phyloP scores from a whole-genome alignment of 176 grass and related monocot species.

The Oryza australiensis region DNA sequence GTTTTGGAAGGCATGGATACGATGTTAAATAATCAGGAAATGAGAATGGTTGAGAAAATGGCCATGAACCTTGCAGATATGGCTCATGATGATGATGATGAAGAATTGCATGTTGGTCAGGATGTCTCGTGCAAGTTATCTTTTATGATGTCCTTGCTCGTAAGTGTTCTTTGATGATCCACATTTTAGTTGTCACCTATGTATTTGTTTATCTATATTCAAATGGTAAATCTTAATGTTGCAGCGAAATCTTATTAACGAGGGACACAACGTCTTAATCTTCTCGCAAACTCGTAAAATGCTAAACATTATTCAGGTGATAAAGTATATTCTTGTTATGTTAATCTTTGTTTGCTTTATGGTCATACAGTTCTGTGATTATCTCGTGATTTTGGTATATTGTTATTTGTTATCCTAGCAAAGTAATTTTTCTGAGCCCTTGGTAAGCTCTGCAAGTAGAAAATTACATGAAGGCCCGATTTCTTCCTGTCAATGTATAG shows the following conservation, averaged over 20 bases:
- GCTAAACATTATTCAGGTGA: slow-evolving; percentile 77
- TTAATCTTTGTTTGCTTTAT: slow-evolving; percentile 8
- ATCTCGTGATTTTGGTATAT: slow-evolving; percentile 6
- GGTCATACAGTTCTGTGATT: background rate
- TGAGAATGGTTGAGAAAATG: slow-evolving; percentile 75
- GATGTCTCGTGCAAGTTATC: slow-evolving; percentile 89
- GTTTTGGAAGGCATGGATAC: slow-evolving; percentile 79
- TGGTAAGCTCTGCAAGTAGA: background rate
- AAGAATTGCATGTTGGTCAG: slow-evolving; percentile 53
- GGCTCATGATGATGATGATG: slow-evolving; percentile 48
- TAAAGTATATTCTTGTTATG: slow-evolving; percentile 34
- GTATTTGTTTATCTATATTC: slow-evolving; percentile 31
- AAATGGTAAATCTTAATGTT: slow-evolving; percentile 36
- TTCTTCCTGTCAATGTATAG: background rate
- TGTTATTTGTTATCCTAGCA: background rate
- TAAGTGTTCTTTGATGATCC: slow-evolving; percentile 43
- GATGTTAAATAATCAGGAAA: slow-evolving; percentile 71
- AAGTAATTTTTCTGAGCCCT: background rate
- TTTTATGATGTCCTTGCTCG: slow-evolving; percentile 87
- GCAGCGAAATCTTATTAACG: slow-evolving; percentile 71
- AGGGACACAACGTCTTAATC: slow-evolving; percentile 78
- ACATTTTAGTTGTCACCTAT: background rate
- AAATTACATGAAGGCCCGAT: background rate
- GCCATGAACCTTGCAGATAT: slow-evolving; percentile 83
- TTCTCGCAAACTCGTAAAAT: slow-evolving; percentile 90